These are phyloP conservation scores for Talaromyces amestolkiae DNA, from an alignment of 2,329 filamentous ascomycete genomes.

Conservation along the genomic window DNA sequence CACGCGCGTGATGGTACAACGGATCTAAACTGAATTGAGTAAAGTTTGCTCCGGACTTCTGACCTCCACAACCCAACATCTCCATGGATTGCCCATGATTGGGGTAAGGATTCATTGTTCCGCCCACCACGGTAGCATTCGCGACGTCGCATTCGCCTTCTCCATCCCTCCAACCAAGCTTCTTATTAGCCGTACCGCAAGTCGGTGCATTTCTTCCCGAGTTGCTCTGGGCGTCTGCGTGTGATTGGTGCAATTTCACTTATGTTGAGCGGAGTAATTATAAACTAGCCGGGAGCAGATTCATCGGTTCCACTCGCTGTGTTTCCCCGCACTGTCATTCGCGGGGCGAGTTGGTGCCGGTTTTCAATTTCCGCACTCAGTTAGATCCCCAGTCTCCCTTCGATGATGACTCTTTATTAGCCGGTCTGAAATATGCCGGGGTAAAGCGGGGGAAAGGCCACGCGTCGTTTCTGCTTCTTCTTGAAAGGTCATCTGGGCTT, in stretches of 20 bases:
- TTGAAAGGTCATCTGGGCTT: neutral
- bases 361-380: neutral
- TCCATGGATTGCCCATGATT: slow-evolving; percentile 13
- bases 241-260: neutral
- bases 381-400: neutral
- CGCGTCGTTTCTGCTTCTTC: neutral
- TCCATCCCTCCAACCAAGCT: neutral
- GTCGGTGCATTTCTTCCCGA: slow-evolving; percentile 10
- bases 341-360: neutral
- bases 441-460: slow-evolving; percentile 1
- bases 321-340: neutral
- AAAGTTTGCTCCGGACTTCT: slow-evolving; percentile 28
- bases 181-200: slow-evolving; percentile 12
- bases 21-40: slow-evolving; percentile 27
- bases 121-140: slow-evolving; percentile 22
- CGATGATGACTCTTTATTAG: neutral
- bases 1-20: slow-evolving; percentile 22
- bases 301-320: neutral
- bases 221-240: neutral
- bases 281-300: neutral
- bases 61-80: slow-evolving; percentile 23
- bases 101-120: slow-evolving; percentile 19
- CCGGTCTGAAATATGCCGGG: neutral
- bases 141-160: slow-evolving; percentile 17
- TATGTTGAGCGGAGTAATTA: slow-evolving; percentile 1